Evolutionary conservation across 208 protist species (phyloP).

Genomic region (Tetramitus jugosus): DNA sequence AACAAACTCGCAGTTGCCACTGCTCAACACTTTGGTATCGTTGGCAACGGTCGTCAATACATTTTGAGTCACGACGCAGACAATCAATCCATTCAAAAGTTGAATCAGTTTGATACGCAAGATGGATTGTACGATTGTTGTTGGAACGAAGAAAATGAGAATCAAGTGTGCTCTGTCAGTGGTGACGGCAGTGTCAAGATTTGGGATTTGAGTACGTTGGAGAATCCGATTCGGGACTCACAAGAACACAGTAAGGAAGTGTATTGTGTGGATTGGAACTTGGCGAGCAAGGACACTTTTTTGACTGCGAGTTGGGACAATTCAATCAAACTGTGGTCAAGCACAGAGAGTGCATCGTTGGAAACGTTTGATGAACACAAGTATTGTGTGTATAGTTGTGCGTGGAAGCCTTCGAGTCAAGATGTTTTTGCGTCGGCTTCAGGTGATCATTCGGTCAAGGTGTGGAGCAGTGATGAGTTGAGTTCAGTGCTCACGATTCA

Average conservation of each 20-base stretch:
- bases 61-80: background rate
- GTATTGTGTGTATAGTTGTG: slow-evolving; percentile 31
- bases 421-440: slow-evolving; percentile 31
- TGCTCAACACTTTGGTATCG: slow-evolving; percentile 34
- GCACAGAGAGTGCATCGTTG: background rate
- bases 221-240: background rate
- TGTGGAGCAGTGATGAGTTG: slow-evolving; percentile 30
- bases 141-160: slow-evolving; percentile 36
- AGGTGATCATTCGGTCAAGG: slow-evolving; percentile 33
- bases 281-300: slow-evolving; percentile 28
- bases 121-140: slow-evolving; percentile 37
- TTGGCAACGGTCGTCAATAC: slow-evolving; percentile 29
- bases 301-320: slow-evolving; percentile 34
- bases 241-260: slow-evolving; percentile 32
- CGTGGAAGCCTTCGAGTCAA: background rate
- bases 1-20: slow-evolving; percentile 33
- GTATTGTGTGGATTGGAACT: slow-evolving; percentile 33
- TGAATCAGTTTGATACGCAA: slow-evolving; percentile 16
- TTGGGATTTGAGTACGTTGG: slow-evolving; percentile 24
- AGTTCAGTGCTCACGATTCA: background rate
- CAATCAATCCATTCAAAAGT: background rate
- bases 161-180: slow-evolving; percentile 25
- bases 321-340: slow-evolving; percentile 29
- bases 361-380: slow-evolving; percentile 22
- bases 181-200: slow-evolving; percentile 33